Conservation (phyloP, 1,284 basidiomycete genomes). For the Ceratobasidium sp. region DNA sequence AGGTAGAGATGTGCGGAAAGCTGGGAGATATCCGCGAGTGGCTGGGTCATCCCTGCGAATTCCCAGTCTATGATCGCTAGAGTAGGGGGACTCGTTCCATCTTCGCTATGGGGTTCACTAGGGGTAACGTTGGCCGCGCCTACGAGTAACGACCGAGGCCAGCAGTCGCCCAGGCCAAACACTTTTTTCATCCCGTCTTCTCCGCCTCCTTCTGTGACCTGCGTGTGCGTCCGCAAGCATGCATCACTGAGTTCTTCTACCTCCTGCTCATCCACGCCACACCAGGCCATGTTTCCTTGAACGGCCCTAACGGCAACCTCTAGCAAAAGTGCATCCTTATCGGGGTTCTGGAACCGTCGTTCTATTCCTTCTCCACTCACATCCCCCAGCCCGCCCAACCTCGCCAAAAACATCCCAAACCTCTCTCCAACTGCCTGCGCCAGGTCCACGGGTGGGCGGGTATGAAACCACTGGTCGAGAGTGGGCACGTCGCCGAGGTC, state of each 20-base stretch:
- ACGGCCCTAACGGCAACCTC: background rate
- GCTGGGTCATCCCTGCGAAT: constrained; percentile 30
- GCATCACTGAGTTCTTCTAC: too few relatives aligned
- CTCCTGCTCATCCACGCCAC: too few relatives aligned
- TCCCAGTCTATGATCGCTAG: constrained; percentile 39
- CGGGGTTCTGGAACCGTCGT: constrained; percentile 18
- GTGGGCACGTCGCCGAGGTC: constrained; percentile 15
- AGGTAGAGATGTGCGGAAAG: constrained; percentile 18
- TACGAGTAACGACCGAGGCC: constrained; percentile 25
- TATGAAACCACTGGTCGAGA: constrained; percentile 7
- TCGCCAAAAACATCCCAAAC: constrained; percentile 27
- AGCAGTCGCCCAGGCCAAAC: constrained; percentile 21
- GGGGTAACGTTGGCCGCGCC: too few relatives aligned
- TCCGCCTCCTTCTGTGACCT: too few relatives aligned
- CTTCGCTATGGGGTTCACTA: too few relatives aligned
- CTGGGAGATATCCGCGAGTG: constrained; percentile 17
- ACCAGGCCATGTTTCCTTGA: constrained; percentile 1
- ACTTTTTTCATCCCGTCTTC: background rate
- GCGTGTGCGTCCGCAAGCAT: too few relatives aligned
- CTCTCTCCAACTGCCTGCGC: background rate
- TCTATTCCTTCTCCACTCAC: background rate
- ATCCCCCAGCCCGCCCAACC: background rate
- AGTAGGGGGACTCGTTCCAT: background rate
- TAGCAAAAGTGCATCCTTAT: background rate
- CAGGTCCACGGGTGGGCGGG: background rate